Base-by-base conservation (phyloP, 2,329 filamentous ascomycete genomes). In the Lasiodiplodia sp. region DNA sequence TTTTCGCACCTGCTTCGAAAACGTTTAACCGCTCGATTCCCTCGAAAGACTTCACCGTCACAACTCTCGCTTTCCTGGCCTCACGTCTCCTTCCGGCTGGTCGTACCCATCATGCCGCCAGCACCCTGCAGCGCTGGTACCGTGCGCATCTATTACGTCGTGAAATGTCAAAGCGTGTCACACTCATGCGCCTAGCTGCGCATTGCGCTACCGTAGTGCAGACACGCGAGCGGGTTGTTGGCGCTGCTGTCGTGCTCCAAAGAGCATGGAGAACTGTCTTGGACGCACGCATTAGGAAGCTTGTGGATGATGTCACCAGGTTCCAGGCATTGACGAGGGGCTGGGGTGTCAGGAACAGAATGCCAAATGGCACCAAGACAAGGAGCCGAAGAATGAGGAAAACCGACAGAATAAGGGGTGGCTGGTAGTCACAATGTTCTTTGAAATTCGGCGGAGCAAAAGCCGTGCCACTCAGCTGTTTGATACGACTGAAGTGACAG, bases 61-160 rank as follows among this genome's bases (percentile, higher is more conserved):
- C 86, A 2, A 83, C 85, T 2, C 83, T 90, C 8, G 82, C 87
- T 4, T 89, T 89, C 74, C 82, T 90, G 6, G 87, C 86, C 52
- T 88, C 86, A 4, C 83, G 87, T 51, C 78, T 90, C 1, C 79
- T 90, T 3, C 82, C 84, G 0, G 80, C 86, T 6, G 82, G 83
- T 1, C 81, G 81, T 68, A 78, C 78, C 14, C 79, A 82, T 68
- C 82, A 84, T 53, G 87, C 87, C 2, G 86, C 87, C 0, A 74
- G 79, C 2, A 79, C 79, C 0, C 82, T 90, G 18, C 87, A 90
- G 73, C 78, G 79, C 18, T 80, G 81, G 7, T 89, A 84, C 79
- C 83, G 87, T 21, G 56, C 69, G 5, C 72, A 72, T 66, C 67
- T 78, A n/a, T 68, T 74, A 12, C 76, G 80, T 34, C 71, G 74